Evolutionary conservation across 2,329 filamentous ascomycete species (phyloP).

Genomic region (Talaromyces sp.): DNA sequence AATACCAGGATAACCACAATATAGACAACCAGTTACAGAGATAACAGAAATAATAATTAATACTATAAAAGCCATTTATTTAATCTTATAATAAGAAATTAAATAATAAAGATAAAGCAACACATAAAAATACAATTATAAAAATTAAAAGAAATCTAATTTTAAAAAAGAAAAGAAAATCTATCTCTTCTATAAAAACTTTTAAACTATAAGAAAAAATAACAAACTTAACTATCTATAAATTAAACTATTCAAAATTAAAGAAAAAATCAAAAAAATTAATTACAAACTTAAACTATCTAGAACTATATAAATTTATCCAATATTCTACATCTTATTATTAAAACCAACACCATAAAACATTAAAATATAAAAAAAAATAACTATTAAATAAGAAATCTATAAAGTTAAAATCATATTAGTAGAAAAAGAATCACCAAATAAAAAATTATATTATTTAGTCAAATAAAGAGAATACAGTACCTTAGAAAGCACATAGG

Average conservation of each 20-base stretch:
- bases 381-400: neutral
- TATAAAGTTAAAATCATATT: neutral
- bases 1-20: neutral
- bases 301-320: neutral
- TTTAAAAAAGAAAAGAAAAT: neutral
- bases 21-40: neutral
- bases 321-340: neutral
- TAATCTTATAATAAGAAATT: neutral
- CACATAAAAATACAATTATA: neutral
- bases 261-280: constrained; percentile 3
- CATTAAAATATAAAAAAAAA: neutral
- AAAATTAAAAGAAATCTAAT: neutral
- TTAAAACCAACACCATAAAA: neutral
- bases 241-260: neutral
- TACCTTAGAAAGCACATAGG: no score
- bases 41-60: neutral
- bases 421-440: neutral
- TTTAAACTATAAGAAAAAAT: neutral
- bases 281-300: constrained; percentile 2
- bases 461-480: no score
- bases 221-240: neutral
- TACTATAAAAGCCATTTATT: neutral
- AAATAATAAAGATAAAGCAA: neutral
- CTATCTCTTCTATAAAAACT: neutral
- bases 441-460: neutral